Evolutionary conservation across 148 eudicot genomes (phyloP), one percentile per base, ranked within the genome.

Genomic region (Euryodendron excelsum): DNA sequence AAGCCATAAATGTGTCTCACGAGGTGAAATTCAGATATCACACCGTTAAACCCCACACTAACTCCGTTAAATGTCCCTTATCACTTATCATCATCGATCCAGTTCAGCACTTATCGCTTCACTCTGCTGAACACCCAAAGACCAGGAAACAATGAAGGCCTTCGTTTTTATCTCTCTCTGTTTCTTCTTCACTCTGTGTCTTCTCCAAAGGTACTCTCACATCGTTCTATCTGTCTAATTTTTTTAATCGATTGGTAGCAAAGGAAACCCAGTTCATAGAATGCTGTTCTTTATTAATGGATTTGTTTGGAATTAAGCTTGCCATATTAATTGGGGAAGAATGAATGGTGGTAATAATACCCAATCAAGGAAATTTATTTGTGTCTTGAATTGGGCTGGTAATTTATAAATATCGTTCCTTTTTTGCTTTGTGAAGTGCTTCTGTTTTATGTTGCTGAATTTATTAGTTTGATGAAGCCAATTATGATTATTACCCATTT

Each of bases 61-160:
- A n/a, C n/a, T n/a, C n/a, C n/a, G n/a, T n/a, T n/a, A n/a, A n/a
- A n/a, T n/a, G n/a, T n/a, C n/a, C n/a, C n/a, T n/a, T n/a, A n/a
- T n/a, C n/a, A n/a, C n/a, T n/a, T n/a, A n/a, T n/a, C n/a, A n/a
- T n/a, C n/a, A n/a, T n/a, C n/a, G n/a, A n/a, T n/a, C n/a, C n/a
- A n/a, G n/a, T n/a, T n/a, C n/a, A n/a, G n/a, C n/a, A n/a, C n/a
- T n/a, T n/a, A n/a, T n/a, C n/a, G n/a, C n/a, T n/a, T n/a, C n/a
- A n/a, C n/a, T n/a, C n/a, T n/a, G n/a, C n/a, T n/a, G n/a, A n/a
- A n/a, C n/a, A n/a, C n/a, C n/a, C n/a, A n/a, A n/a, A n/a, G n/a
- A n/a, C n/a, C n/a, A n/a, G n/a, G n/a, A n/a, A n/a, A 71, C 14
- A 7, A 75, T 75, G 78, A 63, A 45, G 37, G 27, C 68, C 70